Evolutionary conservation across 2,329 filamentous ascomycete species (phyloP), one percentile per base, ranked within the genome.

Genomic region (Talaromyces sp.): DNA sequence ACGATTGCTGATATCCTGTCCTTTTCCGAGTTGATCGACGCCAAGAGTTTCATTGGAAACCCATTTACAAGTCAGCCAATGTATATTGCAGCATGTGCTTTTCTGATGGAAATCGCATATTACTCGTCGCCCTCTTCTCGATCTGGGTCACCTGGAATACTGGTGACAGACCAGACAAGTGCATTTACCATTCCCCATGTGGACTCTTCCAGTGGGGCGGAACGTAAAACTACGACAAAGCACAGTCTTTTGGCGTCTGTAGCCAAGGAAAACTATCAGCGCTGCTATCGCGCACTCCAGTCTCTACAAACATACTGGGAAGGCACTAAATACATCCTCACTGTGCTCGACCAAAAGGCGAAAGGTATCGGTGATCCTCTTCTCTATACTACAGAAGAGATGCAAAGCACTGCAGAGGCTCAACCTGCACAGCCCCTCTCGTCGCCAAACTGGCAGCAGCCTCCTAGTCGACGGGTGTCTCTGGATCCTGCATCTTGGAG

Each of bases 31-130:
- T 78, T 96, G 9, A 91, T 95, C 57, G 91, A 96, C 72, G 87
- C 90, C 0, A 92, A 91, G 72, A 93, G 91, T 67, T 91, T 93
- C 61, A 88, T 93, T 36, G 91, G 91, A 1, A 96, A 95, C 63
- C 92, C 92, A 0, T 96, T 96, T 66, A 95, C 91, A 0, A 92
- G 89, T 55, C 92, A 96, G 73, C 92, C 92, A 0, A 96, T 96
- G 70, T 96, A 96, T 68, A 94, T 96, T 63, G 92, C 92, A 0
- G 92, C 91, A 0, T 96, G 91, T 70, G 92, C 92, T 0, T 96
- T 96, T 68, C 78, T 96, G 16, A 91, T 92, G 78, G 92, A 96
- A 71, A 91, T 90, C 4, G 87, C 86, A 3, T 84, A 89, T 64
- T 87, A 88, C 27, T 89, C 89, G 0, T 86, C 83, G 3, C 82